Conservation (phyloP, 176 grass and related monocot species). For the Miscanthus lutarioriparius region DNA sequence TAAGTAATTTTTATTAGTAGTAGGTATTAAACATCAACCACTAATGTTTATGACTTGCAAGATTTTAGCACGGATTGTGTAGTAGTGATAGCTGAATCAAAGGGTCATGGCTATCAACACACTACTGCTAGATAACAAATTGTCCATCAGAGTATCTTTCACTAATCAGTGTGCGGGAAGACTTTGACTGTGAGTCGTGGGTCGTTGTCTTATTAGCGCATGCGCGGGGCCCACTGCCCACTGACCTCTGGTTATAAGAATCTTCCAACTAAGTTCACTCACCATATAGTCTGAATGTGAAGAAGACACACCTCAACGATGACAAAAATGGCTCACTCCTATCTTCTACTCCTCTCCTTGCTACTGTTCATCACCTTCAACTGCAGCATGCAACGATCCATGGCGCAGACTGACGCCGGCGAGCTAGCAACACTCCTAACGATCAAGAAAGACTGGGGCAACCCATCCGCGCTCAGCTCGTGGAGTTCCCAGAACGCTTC, state of each 20-base stretch:
- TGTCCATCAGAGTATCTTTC: neutral
- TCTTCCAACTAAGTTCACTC: neutral
- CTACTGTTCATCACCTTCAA: neutral
- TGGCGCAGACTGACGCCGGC: neutral
- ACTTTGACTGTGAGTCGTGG: neutral
- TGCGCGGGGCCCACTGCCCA: neutral
- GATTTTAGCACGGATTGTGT: no score
- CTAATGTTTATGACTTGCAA: no score
- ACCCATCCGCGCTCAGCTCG: slow-evolving; percentile 28
- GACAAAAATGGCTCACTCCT: neutral
- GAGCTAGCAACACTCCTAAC: slow-evolving; percentile 12
- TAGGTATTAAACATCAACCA: no score
- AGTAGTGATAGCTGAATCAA: neutral
- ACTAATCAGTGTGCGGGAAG: neutral
- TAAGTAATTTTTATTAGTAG: no score
- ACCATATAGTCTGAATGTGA: neutral
- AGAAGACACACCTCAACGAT: neutral
- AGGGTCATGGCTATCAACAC: neutral
- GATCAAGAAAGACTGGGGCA: slow-evolving; percentile 46
- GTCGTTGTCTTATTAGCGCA: neutral
- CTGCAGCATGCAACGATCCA: neutral
- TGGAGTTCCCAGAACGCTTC: slow-evolving; percentile 35
- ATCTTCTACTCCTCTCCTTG: neutral
- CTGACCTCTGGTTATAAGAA: neutral
- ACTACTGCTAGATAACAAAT: neutral